Evolutionary conservation across 768 basidiomycete species (phyloP), one percentile per base, ranked within the genome.

Genomic region (Lentinula detonsa): DNA sequence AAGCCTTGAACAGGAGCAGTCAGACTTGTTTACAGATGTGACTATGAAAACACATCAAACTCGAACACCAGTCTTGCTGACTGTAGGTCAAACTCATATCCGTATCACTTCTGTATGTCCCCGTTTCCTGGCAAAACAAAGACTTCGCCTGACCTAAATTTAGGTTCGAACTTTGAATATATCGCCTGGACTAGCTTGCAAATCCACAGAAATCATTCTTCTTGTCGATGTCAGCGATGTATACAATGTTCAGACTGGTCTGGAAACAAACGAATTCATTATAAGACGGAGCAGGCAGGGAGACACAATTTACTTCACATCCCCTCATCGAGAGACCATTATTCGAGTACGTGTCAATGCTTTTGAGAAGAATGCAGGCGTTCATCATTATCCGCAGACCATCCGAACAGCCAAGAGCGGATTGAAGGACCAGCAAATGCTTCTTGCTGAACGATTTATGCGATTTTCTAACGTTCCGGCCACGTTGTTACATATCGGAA

Each of bases 391-490:
- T 37, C 58, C 45, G 67, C 45, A 94, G 92, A 74, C 83, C 3
- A 86, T 94, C 62, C 83, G 91, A 40, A 76, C 79, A n/a, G 87
- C 91, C 1, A 94, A 94, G 69, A 84, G 83, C 21, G 81, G 81
- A 28, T 75, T 90, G 66, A 85, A 84, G 62, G 84, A 85, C 45
- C 76, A 73, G 6, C 82, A 81, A 39, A 69, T 75, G 33, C 72
- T 80, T 1, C 73, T 83, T 6, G 73, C 81, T 4, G 90, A 90
- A 62, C 79, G 91, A 8, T 86, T 88, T 64, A 84, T 89, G 6
- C 81, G 90, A 57, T 87, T 92, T 62, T 90, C 87, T 2, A 95
- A 94, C 66, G 87, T 94, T 18, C 88, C 91, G 6, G 90, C 93
- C 0, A 89, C 91, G 0, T 73, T 97, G 50, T 76, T 96, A n/a